Evolutionary conservation across 805 yeast species (phyloP).

Genomic region (Isabelozyma gotoi): DNA sequence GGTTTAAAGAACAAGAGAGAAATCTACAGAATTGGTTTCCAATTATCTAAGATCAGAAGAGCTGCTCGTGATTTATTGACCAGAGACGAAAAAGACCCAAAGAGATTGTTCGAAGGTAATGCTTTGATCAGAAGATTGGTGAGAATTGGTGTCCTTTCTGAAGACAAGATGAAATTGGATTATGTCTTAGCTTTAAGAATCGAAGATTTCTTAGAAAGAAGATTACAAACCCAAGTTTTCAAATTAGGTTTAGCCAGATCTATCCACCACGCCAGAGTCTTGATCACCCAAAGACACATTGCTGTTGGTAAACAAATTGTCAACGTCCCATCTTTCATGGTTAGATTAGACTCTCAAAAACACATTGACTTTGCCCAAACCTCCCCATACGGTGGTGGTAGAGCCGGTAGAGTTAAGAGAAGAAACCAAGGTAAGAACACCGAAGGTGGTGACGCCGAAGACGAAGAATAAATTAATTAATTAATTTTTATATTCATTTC

Average conservation of each 20-base stretch:
- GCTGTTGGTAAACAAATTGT: slow-evolving; percentile 99
- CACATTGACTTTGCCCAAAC: slow-evolving; percentile 99
- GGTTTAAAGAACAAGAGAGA: slow-evolving; percentile 99
- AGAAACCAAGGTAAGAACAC: slow-evolving; percentile 68
- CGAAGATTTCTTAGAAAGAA: slow-evolving; percentile 99
- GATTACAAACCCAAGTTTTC: slow-evolving; percentile 99
- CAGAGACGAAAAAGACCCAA: slow-evolving; percentile 99
- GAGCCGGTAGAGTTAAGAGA: slow-evolving; percentile 99
- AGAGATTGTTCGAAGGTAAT: slow-evolving; percentile 99
- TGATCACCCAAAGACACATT: slow-evolving; percentile 98
- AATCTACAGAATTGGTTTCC: slow-evolving; percentile 99
- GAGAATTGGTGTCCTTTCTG: slow-evolving; percentile 97
- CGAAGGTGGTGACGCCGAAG: slow-evolving; percentile 66
- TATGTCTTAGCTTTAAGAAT: slow-evolving; percentile 96
- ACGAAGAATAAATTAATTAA: slow-evolving; percentile 60
- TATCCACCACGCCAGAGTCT: slow-evolving; percentile 99
- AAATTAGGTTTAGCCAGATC: slow-evolving; percentile 99
- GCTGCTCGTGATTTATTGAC: slow-evolving; percentile 99
- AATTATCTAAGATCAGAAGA: slow-evolving; percentile 99
- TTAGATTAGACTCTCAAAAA: slow-evolving; percentile 99
- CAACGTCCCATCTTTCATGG: slow-evolving; percentile 98
- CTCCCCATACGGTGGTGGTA: slow-evolving; percentile 99
- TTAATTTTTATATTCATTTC: slow-evolving; percentile 4
- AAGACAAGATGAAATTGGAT: slow-evolving; percentile 99
- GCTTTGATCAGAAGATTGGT: slow-evolving; percentile 99